Conservation (phyloP, 2,329 filamentous ascomycete species). For the Calonectria pteridis region DNA sequence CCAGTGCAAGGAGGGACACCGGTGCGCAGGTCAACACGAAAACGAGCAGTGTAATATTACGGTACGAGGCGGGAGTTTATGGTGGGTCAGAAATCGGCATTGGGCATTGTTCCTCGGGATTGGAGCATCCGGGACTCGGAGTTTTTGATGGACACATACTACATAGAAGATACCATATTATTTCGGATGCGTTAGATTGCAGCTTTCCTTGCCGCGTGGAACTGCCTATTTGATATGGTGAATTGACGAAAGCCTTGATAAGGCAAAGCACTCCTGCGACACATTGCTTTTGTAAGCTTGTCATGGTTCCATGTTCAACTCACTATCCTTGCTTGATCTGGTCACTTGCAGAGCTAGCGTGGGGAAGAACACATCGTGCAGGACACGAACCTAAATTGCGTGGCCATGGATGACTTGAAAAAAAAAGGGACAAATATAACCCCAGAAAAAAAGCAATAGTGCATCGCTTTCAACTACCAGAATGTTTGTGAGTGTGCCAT, state of each 20-base stretch:
- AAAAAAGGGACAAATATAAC: background rate
- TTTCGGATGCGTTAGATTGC: background rate
- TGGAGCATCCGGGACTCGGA: conserved; percentile 16
- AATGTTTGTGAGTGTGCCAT: background rate
- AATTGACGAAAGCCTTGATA: conserved; percentile 9
- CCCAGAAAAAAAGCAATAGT: background rate
- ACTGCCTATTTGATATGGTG: conserved; percentile 15
- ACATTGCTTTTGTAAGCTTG: conserved; percentile 8
- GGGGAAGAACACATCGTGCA: background rate
- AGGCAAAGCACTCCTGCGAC: background rate
- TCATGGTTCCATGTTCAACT: conserved; percentile 10
- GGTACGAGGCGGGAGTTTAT: background rate
- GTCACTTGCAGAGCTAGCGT: background rate
- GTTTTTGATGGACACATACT: conserved; percentile 9
- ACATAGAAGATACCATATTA: background rate
- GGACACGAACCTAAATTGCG: background rate
- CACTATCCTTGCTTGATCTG: background rate
- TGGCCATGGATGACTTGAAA: background rate
- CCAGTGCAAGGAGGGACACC: conserved; percentile 36
- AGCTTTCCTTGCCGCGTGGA: background rate
- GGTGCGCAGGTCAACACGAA: conserved; percentile 43
- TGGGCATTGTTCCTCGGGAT: background rate
- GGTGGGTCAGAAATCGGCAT: background rate
- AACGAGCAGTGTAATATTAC: conserved; percentile 23
- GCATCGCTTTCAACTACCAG: background rate